Base-by-base conservation (phyloP, 352 stramenopile species). In the Globisporangium apiculatum region DNA sequence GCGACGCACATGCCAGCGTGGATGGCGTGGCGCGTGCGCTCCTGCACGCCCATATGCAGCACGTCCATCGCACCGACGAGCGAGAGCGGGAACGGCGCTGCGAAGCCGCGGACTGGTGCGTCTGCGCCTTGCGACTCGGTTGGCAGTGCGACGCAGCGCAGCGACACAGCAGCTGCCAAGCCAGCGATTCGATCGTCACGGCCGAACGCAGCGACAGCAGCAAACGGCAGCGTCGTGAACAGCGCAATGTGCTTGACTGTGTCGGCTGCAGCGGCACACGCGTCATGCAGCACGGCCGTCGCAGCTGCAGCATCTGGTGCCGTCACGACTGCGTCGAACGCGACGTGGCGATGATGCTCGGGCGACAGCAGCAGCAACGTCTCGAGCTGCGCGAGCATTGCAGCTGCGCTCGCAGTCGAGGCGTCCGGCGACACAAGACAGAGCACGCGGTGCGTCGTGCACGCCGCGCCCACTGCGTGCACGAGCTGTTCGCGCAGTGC, bases 301-400 rank as follows among this genome's bases (percentile, higher is more conserved):
- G 55, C 8, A 11, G 12, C 18, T 7, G 48, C 38, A 1, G 36
- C n/a, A 6, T 18, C n/a, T 40, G 46, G 59, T 5, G 51, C 41
- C 24, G 24, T 31, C 7, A 80, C 51, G 24, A 59, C 40, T 35
- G 66, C 56, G 40, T 73, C 69, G 46, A 80, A 78, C 0, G 11
- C 52, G 36, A 65, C 24, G 24, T 31, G 18, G n/a, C 41, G 31
- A 2, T 49, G 53, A 14, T 38, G 51, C 5, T 36, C 36, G 15
- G 60, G 48, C 4, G 60, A 40, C 3, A 57, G 48, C 15, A 61
- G 60, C 18, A 59, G 62, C 17, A 59, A 48, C 55, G 7, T 51
- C 62, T 64, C 38, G 12, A 64, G 56, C 9, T n/a, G 54, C 53
- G 35, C n/a, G 11, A 47, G 45, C 35, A 73, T 64, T 24, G 47